Evolutionary conservation across 1,139 yeast genomes (phyloP), one percentile per base, ranked within the genome.

Genomic region (Kodamaea ohmeri): DNA sequence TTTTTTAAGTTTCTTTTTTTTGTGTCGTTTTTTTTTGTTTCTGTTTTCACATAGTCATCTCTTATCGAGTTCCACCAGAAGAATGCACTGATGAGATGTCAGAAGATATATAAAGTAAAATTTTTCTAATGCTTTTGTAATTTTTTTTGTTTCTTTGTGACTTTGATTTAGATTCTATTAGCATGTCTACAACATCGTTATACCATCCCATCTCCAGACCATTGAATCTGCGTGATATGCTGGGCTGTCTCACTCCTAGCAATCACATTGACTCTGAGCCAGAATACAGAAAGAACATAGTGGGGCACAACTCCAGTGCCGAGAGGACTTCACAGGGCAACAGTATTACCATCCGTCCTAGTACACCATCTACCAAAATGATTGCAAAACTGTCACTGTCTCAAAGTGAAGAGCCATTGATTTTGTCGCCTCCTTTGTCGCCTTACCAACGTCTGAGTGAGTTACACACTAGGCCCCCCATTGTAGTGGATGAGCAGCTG

Each of bases 381-480:
- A 20, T 9, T 20, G 22, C 22, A 3, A 27, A 27, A 27, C 7
- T 9, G 28, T n/a, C 11, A 15, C 7, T 19, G 33, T 30, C 16
- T 13, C 11, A 43, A 31, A 25, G 20, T 14, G 41, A 37, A 3
- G 40, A 38, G 31, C 39, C 40, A 13, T 35, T 40, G 39, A 75
- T 78, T 41, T 77, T 82, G 39, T 80, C 86, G 2, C 87, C 87
- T 9, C 87, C 87, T 29, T 61, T 79, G 44, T 79, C 85, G 2
- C 87, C 87, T 35, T 76, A 72, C 52, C 78, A 71, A 16, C 24
- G 24, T 17, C 34, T 15, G 34, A 20, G 14, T 22, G 32, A 25
- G 11, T 12, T 16, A 9, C 46, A 40, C 35, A 38, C 42, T 21
- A 45, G 28, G 11, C 18, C 19, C 29, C 16, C 17, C 22, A 17